Base-by-base conservation (phyloP, 768 basidiomycete species). In the Naganishia vishniacii region DNA sequence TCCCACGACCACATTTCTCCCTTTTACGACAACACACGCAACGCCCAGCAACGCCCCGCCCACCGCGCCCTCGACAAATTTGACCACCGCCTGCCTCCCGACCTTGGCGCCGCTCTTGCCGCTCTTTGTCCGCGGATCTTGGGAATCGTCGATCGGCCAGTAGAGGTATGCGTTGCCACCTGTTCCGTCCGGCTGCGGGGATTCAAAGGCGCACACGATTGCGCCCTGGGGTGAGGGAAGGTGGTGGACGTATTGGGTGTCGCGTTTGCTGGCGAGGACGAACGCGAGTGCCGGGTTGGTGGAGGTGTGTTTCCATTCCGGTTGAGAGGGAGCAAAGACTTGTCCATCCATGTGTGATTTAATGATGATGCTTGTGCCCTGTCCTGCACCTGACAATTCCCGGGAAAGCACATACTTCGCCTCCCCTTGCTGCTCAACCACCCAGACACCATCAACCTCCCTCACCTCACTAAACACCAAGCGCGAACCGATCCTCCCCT, bases 231-330 rank as follows among this genome's bases (percentile, higher is more conserved):
- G 1, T 77, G 76, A 0, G 82, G 75, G 34, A 9, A 84, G 76
- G 71, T 97, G 91, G 71, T 87, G 83, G 1, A 89, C 88, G 78
- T 93, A 91, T 20, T 90, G 84, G 0, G 88, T 85, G 75, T 97
- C 91, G 29, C 84, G 85, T 74, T 97, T 97, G 13, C 89, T 91
- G 9, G 91, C 91, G 53, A 99, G 81, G 42, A 99, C 94, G 73
- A 97, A 99, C 0, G 91, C 83, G 26, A 99, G 82, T 0, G 92
- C 94, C 20, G 88, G 85, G 75, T 84, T 92, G 0, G 94, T 97
- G n/a, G 84, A 81, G 4, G 78, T 78, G 75, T 99, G 94, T 56
- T 31, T 62, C 74, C 76, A 78, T 7, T 15, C 31, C 2, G 37
- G 4, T 28, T 41, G 48, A 2, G 69, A 65, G 1, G 75, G 77